Base-by-base conservation (phyloP, 805 yeast genomes). In the Metschnikowia dekortorum region DNA sequence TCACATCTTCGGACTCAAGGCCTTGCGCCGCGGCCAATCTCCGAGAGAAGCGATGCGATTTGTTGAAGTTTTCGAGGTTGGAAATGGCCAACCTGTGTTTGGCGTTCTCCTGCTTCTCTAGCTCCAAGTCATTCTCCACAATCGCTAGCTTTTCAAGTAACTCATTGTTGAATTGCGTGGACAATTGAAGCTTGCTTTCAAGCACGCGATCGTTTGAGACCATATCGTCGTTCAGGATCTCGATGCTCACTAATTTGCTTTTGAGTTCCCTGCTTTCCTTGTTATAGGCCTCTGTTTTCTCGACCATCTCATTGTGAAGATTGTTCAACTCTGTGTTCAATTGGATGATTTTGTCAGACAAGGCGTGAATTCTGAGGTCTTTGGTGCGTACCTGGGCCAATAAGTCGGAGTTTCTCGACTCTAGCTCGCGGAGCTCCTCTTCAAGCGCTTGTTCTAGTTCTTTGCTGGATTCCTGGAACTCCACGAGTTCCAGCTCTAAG, bases 361-460 rank as follows among this genome's bases (percentile, higher is more conserved):
- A 47, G 3, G 53, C 57, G 4, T 55, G 48, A 1, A 66, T 39
- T 32, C 64, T 64, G 5, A 48, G 46, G 13, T 62, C 66, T 22
- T 58, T 55, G 8, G 50, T 39, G 13, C 60, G 54, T 6, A 59
- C 38, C n/a, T 57, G 55, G 3, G 50, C 39, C 11, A 50, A 48
- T 28, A 70, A 51, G 3, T 51, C 35, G 1, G 50, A 47, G 42
- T 68, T 69, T 8, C 57, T 53, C 4, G 52, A 16, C 47, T 73
- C 78, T 16, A 70, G 54, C 8, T 58, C 65, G 41, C 64, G 65
- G 18, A 75, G 61, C 50, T 75, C 79, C n/a, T 65, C 69, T 51
- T 75, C 79, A 39, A 74, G 61, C 0, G 76, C 77, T 44, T 63
- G 72, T 49, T 75, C 80, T 32, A 75, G 60, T 41, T 74, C 79